Evolutionary conservation across 108 stramenopile species (phyloP), one percentile per base, ranked within the genome.

Genomic region (Skeletonema potamos): DNA sequence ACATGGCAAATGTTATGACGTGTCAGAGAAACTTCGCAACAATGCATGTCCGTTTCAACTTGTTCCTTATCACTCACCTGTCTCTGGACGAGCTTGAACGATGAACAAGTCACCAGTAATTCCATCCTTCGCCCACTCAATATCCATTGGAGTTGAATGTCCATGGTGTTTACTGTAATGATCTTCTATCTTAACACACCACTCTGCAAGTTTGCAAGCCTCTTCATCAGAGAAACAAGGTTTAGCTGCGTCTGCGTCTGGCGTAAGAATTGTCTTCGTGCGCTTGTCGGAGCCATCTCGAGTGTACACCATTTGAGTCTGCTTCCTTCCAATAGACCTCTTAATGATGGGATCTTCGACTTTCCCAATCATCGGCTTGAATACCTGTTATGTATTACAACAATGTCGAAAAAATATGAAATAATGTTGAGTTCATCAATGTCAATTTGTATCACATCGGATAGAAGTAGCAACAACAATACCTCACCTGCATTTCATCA

Each of bases 91-190:
- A 62, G 83, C 72, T 48, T 84, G 83, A 3, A 84, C 75, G 30
- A 84, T 79, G 55, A 62, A 81, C 4, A 84, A 32, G n/a, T 81
- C 76, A 34, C 83, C 83, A 36, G 79, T 71, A 20, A 72, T 58
- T 13, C 69, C 69, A 57, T 84, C 83, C 17, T 81, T 81, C 33
- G 83, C 83, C 75, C 74, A 84, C 46, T 84, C 83, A 54, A 84
- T 84, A 63, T 84, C 83, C 75, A 81, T 80, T 28, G 83, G 79
- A 43, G 79, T 67, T 12, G 69, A 58, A 51, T 58, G 51, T 0
- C 78, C 78, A 48, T 67, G 72, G 32, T 58, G 60, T 44, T 71
- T 60, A 27, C 58, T 60, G 29, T 84, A 84, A 29, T 81, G 79
- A 13, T 84, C 66, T 29, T 84, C 83, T 28, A 84, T 84, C 56